Conservation (phyloP, 768 basidiomycete genomes). For the Russula brevipes region DNA sequence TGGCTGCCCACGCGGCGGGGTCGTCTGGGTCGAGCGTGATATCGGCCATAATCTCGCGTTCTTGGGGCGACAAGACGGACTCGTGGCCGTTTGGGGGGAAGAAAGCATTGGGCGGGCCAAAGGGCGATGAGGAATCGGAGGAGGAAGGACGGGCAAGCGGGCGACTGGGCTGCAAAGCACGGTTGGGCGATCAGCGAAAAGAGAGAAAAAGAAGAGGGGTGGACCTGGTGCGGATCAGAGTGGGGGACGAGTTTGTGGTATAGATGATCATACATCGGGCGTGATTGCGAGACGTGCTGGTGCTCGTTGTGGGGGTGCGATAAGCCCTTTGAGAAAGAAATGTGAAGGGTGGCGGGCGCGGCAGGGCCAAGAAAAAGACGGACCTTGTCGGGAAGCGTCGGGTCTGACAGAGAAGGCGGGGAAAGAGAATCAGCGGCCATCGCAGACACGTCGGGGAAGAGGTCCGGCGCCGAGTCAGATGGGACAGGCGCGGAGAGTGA, state of each 20-base stretch:
- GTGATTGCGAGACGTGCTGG: too few relatives aligned
- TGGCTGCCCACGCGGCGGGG: constrained; percentile 1
- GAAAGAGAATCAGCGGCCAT: neutral
- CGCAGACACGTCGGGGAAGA: too few relatives aligned
- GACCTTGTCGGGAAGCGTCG: too few relatives aligned
- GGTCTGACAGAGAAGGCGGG: neutral
- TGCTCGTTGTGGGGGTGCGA: too few relatives aligned
- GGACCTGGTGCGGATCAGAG: too few relatives aligned
- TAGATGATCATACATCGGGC: too few relatives aligned
- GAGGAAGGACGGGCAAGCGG: neutral
- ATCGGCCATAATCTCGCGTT: constrained; percentile 23
- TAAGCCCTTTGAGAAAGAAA: too few relatives aligned
- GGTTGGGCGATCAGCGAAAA: neutral
- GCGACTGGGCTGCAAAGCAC: neutral
- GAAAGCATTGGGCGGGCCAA: neutral
- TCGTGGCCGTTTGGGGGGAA: neutral
- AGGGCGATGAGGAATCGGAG: neutral
- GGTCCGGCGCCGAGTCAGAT: too few relatives aligned
- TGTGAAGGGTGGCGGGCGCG: too few relatives aligned
- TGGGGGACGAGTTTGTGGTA: too few relatives aligned
- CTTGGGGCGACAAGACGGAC: constrained; percentile 12
- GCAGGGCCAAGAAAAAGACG: too few relatives aligned
- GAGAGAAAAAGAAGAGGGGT: too few relatives aligned
- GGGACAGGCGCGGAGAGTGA: neutral
- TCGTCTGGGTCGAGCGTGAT: constrained; percentile 19